Conservation (phyloP, 495 filamentous ascomycete genomes). For the Hypomontagnella submonticulosa region DNA sequence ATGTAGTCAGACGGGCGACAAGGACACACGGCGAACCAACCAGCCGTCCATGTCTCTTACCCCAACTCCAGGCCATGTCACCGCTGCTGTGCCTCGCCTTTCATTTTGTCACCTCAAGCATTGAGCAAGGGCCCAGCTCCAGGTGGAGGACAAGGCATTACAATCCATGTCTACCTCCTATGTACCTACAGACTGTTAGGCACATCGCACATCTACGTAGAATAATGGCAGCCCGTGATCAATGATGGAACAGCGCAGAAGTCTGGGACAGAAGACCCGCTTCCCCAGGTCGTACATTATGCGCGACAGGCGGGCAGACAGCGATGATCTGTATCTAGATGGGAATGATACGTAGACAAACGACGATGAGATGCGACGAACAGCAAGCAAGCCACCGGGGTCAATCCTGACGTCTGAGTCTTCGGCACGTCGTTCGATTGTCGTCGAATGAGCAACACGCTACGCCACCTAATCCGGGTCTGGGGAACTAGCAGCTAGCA, state of each 20-base stretch:
- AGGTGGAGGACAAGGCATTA: not conserved
- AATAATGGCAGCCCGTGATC: not conserved
- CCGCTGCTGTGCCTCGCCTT: not conserved
- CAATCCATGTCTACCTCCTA: conserved; percentile 4
- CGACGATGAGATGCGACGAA: conserved; percentile 15
- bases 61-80: not conserved
- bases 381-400: not conserved
- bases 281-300: conserved; percentile 24
- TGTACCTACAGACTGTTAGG: not conserved
- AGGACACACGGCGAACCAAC: too few relatives aligned
- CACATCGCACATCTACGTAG: not conserved
- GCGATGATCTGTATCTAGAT: conserved; percentile 7
- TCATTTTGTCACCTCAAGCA: conserved; percentile 2
- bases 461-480: conserved; percentile 24
- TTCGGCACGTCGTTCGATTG: conserved; percentile 18
- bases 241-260: not conserved
- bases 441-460: conserved; percentile 7
- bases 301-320: not conserved
- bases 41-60: not conserved
- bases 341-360: conserved; percentile 6
- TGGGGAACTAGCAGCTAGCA: conserved; percentile 14
- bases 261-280: conserved; percentile 7
- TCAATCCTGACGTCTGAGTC: not conserved
- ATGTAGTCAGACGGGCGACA: too few relatives aligned
- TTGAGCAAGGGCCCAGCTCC: not conserved